Base-by-base conservation (phyloP, 495 filamentous ascomycete genomes). In the Lasiosphaeria miniovina region DNA sequence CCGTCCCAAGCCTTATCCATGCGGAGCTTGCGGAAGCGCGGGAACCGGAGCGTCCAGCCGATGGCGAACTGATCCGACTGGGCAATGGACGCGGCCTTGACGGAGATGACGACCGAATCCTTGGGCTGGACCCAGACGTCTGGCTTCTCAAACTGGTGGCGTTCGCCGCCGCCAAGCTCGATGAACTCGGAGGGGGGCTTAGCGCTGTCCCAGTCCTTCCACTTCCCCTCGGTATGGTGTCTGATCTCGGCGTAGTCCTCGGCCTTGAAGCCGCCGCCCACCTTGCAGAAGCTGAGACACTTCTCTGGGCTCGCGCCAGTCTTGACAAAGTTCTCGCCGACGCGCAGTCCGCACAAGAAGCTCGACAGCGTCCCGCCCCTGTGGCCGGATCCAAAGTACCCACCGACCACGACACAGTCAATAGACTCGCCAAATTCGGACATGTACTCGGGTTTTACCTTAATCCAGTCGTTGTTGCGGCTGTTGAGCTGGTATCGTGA, bases 381-480 rank as follows among this genome's bases (percentile, higher is more conserved):
- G 49, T 83, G 84, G 0, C 94, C 94, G 33, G 86, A 87, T 4
- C 94, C 94, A 71, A 89, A 98, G 75, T 97, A 98, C 34, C 93
- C 95, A 45, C 94, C 94, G 48, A 98, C 82, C 6, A 98, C 81
- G 15, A 96, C 76, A 53, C 91, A 87, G 68, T 98, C 94, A 9
- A 98, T 83, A 6, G 87, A 90, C 74, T 98, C 94, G 57, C 94
- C 94, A 68, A 93, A 97, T 62, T 96, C 94, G 32, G 86, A 87
- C 94, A 98, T 97, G 74, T 98, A 98, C 60, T 98, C 94, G 5
- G 94, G 94, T 70, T 98, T 98, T 17, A 98, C 92, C 71, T 98
- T 98, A 79, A 98, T 90, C 94, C 94, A 98, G 76, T 96, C 89
- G 66, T 97, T 91, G 67, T 94, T 94, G 35, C 94, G 89, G 62